Evolutionary conservation across 2,329 filamentous ascomycete species (phyloP), one percentile per base, ranked within the genome.

Genomic region (Seiridium cupressi): DNA sequence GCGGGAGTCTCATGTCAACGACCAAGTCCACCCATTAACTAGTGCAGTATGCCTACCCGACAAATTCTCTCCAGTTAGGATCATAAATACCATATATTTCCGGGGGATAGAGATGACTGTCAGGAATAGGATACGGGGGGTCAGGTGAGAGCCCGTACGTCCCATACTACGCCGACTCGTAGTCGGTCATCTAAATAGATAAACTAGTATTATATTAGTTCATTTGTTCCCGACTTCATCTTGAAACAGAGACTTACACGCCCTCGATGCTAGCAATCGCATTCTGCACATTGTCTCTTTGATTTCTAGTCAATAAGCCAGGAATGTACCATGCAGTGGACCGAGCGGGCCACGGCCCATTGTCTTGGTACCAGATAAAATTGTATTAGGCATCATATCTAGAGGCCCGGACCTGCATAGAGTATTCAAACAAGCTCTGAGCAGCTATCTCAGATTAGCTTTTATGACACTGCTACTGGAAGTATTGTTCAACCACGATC

Each of bases 271-370:
- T 72, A 1, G 69, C 69, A 51, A 71, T 73, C 5, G 73, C 74
- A 5, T 74, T 72, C n/a, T 68, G 63, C 0, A 74, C 65, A 59
- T 77, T 74, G 47, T 71, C 59, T 11, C 73, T 72, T 54, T 73
- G 53, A 44, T 73, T 73, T 3, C n/a, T n/a, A n/a, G n/a, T n/a
- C n/a, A 77, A 58, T 13, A 79, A 61, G 1, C 76, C 76, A 0
- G 74, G 67, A 3, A 74, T 65, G 53, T 79, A 78, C 76, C 76
- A 78, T 0, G 75, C 74, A 1, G 76, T 79, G 54, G 80, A 80
- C 8, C 77, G 71, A 40, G 73, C 68, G 3, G 72, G 77, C 74
- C 76, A 79, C 26, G 73, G 73, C 0, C 78, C 77, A 3, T 74
- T 76, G 51, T 79, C 74, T 9, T 70, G 69, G 55, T 79, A 80